phyloP scores from a whole-genome alignment of 495 filamentous ascomycete genomes.

The Delitschia confertaspora region DNA sequence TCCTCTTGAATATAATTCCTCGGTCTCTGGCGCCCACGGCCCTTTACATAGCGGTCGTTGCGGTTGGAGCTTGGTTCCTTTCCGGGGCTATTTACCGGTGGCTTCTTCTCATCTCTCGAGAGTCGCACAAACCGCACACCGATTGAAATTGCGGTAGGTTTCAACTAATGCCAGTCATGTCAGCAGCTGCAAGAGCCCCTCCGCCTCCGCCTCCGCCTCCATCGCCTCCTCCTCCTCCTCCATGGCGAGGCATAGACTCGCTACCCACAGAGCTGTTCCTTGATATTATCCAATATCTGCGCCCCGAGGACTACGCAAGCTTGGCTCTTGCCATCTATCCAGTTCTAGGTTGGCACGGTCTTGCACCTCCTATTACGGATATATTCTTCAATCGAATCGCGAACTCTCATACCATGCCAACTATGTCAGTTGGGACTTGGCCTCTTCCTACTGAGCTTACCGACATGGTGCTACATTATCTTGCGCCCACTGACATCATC shows the following conservation, averaged over 20 bases:
- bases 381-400: neutral
- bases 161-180: conserved; percentile 3
- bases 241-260: conserved; percentile 23
- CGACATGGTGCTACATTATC: conserved; percentile 12
- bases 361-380: conserved; percentile 18
- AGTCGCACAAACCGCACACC: conserved; percentile 24
- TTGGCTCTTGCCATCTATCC: conserved; percentile 37
- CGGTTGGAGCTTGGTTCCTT: conserved; percentile 32
- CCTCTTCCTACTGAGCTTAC: conserved; percentile 19
- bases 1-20: conserved; percentile 38
- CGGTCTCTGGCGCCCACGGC: conserved; percentile 34
- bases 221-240: conserved; percentile 6
- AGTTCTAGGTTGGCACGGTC: conserved; percentile 28
- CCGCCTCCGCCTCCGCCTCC: conserved; percentile 11
- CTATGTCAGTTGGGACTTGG: conserved; percentile 1
- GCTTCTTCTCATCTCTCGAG: conserved; percentile 18
- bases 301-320: conserved; percentile 33
- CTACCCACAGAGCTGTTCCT: conserved; percentile 40
- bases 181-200: conserved; percentile 13
- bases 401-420: neutral
- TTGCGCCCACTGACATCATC: conserved; percentile 17
- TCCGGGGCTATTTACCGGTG: conserved; percentile 32
- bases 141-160: conserved; percentile 35
- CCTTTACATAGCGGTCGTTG: conserved; percentile 32
- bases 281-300: conserved; percentile 34